Conservation (phyloP, 2,329 filamentous ascomycete genomes). For the Aspergillus glaucus region DNA sequence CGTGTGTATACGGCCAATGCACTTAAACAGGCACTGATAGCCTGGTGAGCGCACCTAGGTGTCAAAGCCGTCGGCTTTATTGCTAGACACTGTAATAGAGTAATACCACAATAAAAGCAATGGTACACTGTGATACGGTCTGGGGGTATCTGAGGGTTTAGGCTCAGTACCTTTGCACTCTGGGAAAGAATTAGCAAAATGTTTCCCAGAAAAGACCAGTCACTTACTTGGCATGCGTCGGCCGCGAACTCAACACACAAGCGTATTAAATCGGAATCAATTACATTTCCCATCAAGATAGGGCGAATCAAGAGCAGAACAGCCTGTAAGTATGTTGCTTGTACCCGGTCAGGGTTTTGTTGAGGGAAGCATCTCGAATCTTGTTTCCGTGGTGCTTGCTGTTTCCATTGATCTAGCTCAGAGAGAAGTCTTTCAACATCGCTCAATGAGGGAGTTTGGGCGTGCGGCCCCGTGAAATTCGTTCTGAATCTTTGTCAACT, state of each 20-base stretch:
- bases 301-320: conserved; percentile 12
- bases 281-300: conserved; percentile 5
- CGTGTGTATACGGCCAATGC: conserved; percentile 12
- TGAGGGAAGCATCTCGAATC: conserved; percentile 8
- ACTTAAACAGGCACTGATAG: conserved; percentile 13
- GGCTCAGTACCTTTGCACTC: conserved; percentile 10
- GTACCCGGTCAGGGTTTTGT: conserved; percentile 11
- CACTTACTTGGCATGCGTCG: conserved; percentile 12
- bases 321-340: conserved; percentile 12
- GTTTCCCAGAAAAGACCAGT: neutral
- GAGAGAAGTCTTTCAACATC: conserved; percentile 9
- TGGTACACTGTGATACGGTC: conserved; percentile 13
- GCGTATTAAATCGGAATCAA: conserved; percentile 8
- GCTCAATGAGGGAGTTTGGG: conserved; percentile 6
- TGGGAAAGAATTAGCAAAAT: neutral
- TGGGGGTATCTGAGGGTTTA: conserved; percentile 10
- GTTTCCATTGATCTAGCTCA: conserved; percentile 11
- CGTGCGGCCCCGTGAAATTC: conserved; percentile 7
- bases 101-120: conserved; percentile 12
- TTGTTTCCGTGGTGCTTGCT: conserved; percentile 8
- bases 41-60: conserved; percentile 7
- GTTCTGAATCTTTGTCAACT: conserved; percentile 5
- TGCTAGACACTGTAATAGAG: conserved; percentile 12
- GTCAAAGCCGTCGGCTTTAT: conserved; percentile 8
- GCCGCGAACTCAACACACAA: conserved; percentile 11